Conservation (phyloP, 2,329 filamentous ascomycete genomes). For the Dactylellina haptotyla region DNA sequence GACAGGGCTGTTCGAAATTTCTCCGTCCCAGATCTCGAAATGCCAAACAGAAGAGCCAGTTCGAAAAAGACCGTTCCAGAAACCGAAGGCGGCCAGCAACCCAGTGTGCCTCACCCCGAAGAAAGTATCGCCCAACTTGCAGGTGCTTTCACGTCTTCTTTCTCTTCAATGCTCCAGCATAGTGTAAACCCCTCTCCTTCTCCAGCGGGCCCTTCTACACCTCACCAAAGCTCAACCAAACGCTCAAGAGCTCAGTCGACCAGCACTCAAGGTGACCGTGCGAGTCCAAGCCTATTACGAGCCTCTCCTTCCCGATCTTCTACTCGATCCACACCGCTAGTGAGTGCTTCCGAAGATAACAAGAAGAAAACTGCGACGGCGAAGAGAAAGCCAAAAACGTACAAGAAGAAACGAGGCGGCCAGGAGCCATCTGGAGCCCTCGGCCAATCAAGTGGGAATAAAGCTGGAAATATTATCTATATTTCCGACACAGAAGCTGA, state of each 20-base stretch:
- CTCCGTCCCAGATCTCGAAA: neutral
- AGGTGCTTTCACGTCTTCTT: too few relatives aligned
- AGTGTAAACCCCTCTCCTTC: too few relatives aligned
- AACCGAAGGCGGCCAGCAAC: too few relatives aligned
- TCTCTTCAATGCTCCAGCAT: too few relatives aligned
- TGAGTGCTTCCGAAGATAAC: neutral
- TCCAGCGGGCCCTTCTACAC: too few relatives aligned
- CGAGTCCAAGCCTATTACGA: neutral
- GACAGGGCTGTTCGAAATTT: neutral
- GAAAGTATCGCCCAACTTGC: too few relatives aligned
- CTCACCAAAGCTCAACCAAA: too few relatives aligned
- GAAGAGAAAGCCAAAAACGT: slow-evolving; percentile 4
- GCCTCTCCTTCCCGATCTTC: neutral
- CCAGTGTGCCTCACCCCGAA: too few relatives aligned
- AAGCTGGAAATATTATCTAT: slow-evolving; percentile 1
- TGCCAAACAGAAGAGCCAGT: slow-evolving; percentile 1
- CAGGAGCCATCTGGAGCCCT: neutral
- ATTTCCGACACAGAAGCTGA: slow-evolving; percentile 1
- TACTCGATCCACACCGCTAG: neutral
- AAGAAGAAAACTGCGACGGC: neutral
- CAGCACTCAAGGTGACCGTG: neutral
- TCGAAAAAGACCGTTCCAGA: neutral
- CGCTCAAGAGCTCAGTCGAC: neutral
- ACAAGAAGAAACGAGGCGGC: neutral
- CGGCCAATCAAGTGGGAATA: slow-evolving; percentile 19